Percentiles rank a stretch among this genome's conserved stretches.
These are phyloP conservation scores for Fusarium longipes DNA, from an alignment of 2,329 filamentous ascomycete species.

Conservation along the genomic window DNA sequence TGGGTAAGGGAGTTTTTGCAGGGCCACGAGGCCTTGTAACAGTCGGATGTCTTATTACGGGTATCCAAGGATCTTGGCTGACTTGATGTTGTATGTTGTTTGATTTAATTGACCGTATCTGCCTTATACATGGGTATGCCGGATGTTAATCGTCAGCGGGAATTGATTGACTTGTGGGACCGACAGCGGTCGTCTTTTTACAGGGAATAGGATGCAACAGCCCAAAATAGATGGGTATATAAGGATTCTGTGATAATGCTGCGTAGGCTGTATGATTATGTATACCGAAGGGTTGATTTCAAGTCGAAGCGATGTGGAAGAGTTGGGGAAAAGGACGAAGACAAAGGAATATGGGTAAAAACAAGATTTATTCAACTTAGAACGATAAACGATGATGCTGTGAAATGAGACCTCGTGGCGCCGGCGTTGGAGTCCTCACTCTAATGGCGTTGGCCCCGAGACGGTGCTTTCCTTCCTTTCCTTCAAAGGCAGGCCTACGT, in stretches of 20 bases:
- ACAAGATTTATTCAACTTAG: constrained; percentile 40
- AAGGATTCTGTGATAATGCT: neutral
- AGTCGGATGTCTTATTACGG: constrained; percentile 6
- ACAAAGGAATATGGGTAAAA: constrained; percentile 19
- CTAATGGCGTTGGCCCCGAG: constrained; percentile 36
- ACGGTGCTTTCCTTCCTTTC: constrained; percentile 34
- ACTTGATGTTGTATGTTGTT: constrained; percentile 13
- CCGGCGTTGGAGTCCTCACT: constrained; percentile 23
- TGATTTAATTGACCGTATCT: constrained; percentile 20
- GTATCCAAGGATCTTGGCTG: constrained; percentile 26
- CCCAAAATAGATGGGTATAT: neutral
- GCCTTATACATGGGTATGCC: constrained; percentile 25
- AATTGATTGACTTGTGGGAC: constrained; percentile 29
- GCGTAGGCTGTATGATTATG: constrained; percentile 12
- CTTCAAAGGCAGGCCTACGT: constrained; percentile 32
- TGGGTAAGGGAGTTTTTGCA: constrained; percentile 7
- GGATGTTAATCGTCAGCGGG: constrained; percentile 8
- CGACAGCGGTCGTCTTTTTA: constrained; percentile 15
- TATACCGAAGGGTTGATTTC: constrained; percentile 5
- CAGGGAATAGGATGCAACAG: constrained; percentile 17
- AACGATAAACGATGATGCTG: constrained; percentile 35
- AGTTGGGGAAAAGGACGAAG: neutral
- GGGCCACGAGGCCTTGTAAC: constrained; percentile 11
- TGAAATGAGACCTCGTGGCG: constrained; percentile 30
- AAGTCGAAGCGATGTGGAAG: constrained; percentile 4